Evolutionary conservation across 352 stramenopile species (phyloP).

Genomic region (Pythium sp.): DNA sequence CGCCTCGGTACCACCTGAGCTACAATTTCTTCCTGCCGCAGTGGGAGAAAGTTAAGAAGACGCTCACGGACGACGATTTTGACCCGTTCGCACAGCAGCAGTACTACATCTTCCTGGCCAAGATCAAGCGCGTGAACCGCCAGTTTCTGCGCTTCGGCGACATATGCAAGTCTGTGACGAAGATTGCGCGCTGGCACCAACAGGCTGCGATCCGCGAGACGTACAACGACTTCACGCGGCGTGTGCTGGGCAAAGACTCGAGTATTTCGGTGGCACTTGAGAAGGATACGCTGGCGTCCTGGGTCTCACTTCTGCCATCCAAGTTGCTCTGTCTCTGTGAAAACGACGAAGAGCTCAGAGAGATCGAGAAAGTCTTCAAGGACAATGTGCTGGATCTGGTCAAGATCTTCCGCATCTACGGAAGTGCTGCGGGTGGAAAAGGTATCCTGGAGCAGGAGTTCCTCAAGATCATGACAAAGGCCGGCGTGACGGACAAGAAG

Average conservation of each 20-base stretch:
- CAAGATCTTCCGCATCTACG: slow-evolving; percentile 78
- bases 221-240: slow-evolving; percentile 65
- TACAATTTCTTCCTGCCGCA: slow-evolving; percentile 54
- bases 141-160: slow-evolving; percentile 59
- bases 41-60: slow-evolving; percentile 70
- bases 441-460: slow-evolving; percentile 80
- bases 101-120: slow-evolving; percentile 70
- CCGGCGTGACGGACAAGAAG: slow-evolving; percentile 75
- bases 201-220: slow-evolving; percentile 38
- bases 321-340: slow-evolving; percentile 62
- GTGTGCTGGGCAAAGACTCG: slow-evolving; percentile 66
- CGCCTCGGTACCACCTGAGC: slow-evolving; percentile 50
- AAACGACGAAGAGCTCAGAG: slow-evolving; percentile 50
- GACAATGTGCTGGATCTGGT: slow-evolving; percentile 76
- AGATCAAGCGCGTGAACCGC: slow-evolving; percentile 58
- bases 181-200: slow-evolving; percentile 60
- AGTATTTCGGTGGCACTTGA: slow-evolving; percentile 68
- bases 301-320: slow-evolving; percentile 40
- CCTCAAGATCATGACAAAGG: slow-evolving; percentile 79
- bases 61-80: slow-evolving; percentile 50
- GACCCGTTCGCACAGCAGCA: slow-evolving; percentile 70
- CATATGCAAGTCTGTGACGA: slow-evolving; percentile 44
- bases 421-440: slow-evolving; percentile 57
- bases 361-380: slow-evolving; percentile 69
- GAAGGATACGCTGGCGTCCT: slow-evolving; percentile 64